Base-by-base conservation (phyloP, 257 asterid species). In the Penstemon eatonii region DNA sequence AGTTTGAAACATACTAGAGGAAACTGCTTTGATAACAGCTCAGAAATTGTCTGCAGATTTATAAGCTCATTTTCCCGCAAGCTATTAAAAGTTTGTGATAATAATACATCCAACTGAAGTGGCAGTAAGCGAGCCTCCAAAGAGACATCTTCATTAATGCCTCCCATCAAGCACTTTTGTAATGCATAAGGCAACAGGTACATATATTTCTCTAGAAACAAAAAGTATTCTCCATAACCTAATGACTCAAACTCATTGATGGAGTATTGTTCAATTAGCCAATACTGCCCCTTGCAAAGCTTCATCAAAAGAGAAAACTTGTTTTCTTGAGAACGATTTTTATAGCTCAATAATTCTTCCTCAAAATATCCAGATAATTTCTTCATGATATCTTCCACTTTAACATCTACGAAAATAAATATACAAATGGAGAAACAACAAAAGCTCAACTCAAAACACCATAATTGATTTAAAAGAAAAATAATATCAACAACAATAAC, bases 141-240 rank as follows among this genome's bases (percentile, higher is more conserved):
- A 63, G 79, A 45, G 66, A 71, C 68, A 63, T 81, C 75, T 73
- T 83, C 83, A 56, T 64, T 44, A 19, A 56, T 44, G 71, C 75
- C 86, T 55, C 84, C 84, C 59, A 68, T 65, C 49, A 91, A 80
- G 75, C 61, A 73, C 72, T 69, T 81, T 60, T 76, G 92, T 51
- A 94, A 70, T 54, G 75, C 78, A 66, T 40, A 67, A 65, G 95
- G 87, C 78, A 90, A 62, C 43, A 76, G 69, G 75, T 79, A 78
- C 80, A 82, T 58, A 73, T 91, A 69, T 79, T 80, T 90, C 81
- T 87, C 91, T 69, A 91, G 53, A 86, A 94, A 94, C 71, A 66
- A 70, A 69, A 81, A 71, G 75, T 84, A 81, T 45, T 82, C 92
- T 74, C 96, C 99, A 74, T 84, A 69, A 75, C 99, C 99, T 73